Evolutionary conservation across 108 stramenopile genomes (phyloP).

Genomic region (Aurantiochytrium sp.): DNA sequence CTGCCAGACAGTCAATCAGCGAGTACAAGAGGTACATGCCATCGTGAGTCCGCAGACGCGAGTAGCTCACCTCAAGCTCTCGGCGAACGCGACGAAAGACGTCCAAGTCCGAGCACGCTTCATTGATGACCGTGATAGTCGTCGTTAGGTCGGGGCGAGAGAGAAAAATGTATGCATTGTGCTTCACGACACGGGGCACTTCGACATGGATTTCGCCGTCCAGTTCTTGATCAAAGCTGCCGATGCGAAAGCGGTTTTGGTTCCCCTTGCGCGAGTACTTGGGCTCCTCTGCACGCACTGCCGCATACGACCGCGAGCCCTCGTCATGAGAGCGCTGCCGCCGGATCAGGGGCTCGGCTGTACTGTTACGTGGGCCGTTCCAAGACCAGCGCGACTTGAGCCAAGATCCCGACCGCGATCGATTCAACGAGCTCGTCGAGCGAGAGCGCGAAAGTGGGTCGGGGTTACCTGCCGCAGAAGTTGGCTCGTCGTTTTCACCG

Average conservation of each 20-base stretch:
- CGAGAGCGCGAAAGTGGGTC: neutral
- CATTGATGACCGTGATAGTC: neutral
- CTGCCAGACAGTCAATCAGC: slow-evolving; percentile 34
- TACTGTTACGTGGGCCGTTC: neutral
- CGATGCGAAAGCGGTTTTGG: neutral
- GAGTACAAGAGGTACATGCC: slow-evolving; percentile 36
- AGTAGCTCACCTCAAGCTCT: slow-evolving; percentile 33
- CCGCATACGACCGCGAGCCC: neutral
- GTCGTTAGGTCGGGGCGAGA: neutral
- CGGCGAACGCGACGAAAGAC: slow-evolving; percentile 20
- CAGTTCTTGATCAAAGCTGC: neutral
- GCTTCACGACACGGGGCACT: slow-evolving; percentile 25
- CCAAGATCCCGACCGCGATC: neutral
- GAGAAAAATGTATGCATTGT: slow-evolving; percentile 28
- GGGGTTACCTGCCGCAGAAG: neutral
- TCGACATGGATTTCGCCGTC: slow-evolving; percentile 25
- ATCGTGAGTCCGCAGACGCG: slow-evolving; percentile 34
- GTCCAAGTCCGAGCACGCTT: neutral
- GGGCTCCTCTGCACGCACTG: neutral
- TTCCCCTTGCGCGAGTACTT: neutral
- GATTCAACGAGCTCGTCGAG: neutral
- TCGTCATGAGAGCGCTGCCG: neutral
- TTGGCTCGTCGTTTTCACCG: neutral
- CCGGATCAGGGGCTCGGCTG: neutral
- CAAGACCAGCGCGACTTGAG: neutral